These are phyloP conservation scores for Yamadazyma sp. DNA, from an alignment of 1,139 yeast species.

Conservation along the genomic window DNA sequence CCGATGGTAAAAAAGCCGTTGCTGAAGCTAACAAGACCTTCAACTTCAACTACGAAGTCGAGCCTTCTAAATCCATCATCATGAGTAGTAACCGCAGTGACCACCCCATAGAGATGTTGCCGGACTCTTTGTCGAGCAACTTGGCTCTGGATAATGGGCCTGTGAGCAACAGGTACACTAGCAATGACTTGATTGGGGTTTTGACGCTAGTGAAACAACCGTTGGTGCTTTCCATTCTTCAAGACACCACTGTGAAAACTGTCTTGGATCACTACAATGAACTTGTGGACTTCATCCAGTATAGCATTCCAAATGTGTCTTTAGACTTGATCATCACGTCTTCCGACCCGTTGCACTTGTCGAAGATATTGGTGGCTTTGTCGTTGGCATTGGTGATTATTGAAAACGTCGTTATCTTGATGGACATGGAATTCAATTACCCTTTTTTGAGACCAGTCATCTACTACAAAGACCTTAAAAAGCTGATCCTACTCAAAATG, in stretches of 20 bases:
- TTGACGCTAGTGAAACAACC: constrained; percentile 25
- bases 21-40: constrained; percentile 13
- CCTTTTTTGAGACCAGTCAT: constrained; percentile 13
- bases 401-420: constrained; percentile 30
- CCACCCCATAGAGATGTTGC: constrained; percentile 20
- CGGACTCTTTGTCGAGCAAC: constrained; percentile 13
- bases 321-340: constrained; percentile 24
- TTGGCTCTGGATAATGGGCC: constrained; percentile 5
- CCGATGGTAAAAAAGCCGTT: constrained; percentile 13
- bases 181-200: constrained; percentile 23
- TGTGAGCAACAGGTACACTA: constrained; percentile 14
- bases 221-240: constrained; percentile 21
- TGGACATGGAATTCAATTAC: constrained; percentile 24
- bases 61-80: constrained; percentile 12
- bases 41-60: constrained; percentile 10
- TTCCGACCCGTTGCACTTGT: constrained; percentile 33
- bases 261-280: constrained; percentile 24
- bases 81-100: constrained; percentile 15
- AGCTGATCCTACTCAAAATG: constrained; percentile 21
- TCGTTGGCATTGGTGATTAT: constrained; percentile 31
- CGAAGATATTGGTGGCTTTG: constrained; percentile 28
- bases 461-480: constrained; percentile 19
- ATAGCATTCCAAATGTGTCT: constrained; percentile 19
- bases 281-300: constrained; percentile 26
- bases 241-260: constrained; percentile 32